These are phyloP conservation scores for Suillus discolor DNA, from an alignment of 768 basidiomycete genomes.

Conservation along the genomic window DNA sequence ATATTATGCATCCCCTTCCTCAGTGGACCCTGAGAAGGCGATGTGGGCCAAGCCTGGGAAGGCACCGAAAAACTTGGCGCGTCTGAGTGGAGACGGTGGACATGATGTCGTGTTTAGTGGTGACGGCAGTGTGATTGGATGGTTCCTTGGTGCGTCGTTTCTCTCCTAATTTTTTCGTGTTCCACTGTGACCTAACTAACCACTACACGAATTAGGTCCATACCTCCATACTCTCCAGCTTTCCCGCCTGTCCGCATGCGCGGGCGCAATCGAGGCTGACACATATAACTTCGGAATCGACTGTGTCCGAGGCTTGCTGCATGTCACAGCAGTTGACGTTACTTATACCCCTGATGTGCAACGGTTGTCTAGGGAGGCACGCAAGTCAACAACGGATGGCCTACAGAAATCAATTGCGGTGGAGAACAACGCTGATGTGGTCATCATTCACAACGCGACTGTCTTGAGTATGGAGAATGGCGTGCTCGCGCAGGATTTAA, in stretches of 20 bases:
- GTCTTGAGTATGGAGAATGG: slow-evolving; percentile 70
- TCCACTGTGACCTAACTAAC: slow-evolving; percentile 5
- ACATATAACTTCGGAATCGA: slow-evolving; percentile 57
- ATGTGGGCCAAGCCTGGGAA: slow-evolving; percentile 76
- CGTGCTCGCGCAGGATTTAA: slow-evolving; percentile 47
- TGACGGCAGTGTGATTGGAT: slow-evolving; percentile 68
- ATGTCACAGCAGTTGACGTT: slow-evolving; percentile 59
- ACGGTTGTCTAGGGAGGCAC: slow-evolving; percentile 58
- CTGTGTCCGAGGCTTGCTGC: slow-evolving; percentile 59
- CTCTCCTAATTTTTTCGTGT: not conserved
- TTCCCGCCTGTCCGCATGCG: slow-evolving; percentile 51
- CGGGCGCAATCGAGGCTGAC: slow-evolving; percentile 51
- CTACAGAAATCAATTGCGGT: slow-evolving; percentile 9
- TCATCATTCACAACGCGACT: slow-evolving; percentile 70
- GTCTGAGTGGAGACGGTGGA: slow-evolving; percentile 73
- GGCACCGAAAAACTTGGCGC: slow-evolving; percentile 58
- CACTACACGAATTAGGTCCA: slow-evolving; percentile 46
- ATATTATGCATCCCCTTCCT: slow-evolving; percentile 50
- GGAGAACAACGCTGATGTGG: slow-evolving; percentile 35
- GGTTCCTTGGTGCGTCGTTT: slow-evolving; percentile 64
- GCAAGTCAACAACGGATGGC: not conserved
- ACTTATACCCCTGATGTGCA: slow-evolving; percentile 62
- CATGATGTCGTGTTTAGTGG: slow-evolving; percentile 67
- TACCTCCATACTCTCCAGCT: slow-evolving; percentile 65
- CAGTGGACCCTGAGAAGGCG: slow-evolving; percentile 41